A percentile compares a stretch with the other conserved stretches of the same genome.
These are phyloP conservation scores for Phoma herbarum DNA, from an alignment of 2,329 filamentous ascomycete species.

Conservation along the genomic window DNA sequence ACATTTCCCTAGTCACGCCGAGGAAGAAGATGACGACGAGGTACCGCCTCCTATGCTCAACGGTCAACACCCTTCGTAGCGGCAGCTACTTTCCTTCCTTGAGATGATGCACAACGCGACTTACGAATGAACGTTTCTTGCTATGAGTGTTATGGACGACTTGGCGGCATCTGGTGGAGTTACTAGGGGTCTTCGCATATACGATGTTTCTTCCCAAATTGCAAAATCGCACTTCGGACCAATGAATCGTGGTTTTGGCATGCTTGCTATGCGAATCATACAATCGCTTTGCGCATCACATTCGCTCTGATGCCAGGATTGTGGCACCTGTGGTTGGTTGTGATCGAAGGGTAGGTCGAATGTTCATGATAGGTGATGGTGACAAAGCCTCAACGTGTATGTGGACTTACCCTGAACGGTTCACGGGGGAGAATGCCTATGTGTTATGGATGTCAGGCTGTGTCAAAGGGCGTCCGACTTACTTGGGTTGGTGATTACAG, in stretches of 20 bases:
- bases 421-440: too few species aligned
- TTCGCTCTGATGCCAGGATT: background rate
- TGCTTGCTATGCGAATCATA: background rate
- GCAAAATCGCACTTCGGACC: background rate
- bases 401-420: too few species aligned
- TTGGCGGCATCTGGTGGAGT: constrained; percentile 24
- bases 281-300: background rate
- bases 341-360: too few species aligned
- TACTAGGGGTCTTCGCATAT: constrained; percentile 6
- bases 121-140: constrained; percentile 7
- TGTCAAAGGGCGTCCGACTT: too few species aligned
- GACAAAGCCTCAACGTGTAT: too few species aligned
- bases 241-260: background rate
- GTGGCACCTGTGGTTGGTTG: background rate
- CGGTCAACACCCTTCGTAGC: constrained; percentile 29
- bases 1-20: constrained; percentile 30
- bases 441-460: too few species aligned
- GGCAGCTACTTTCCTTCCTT: background rate
- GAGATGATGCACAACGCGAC: background rate
- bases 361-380: too few species aligned
- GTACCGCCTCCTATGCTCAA: constrained; percentile 29
- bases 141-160: constrained; percentile 5
- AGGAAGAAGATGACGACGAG: constrained; percentile 39
- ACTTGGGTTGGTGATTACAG: too few species aligned
- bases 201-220: constrained; percentile 1